Conservation (phyloP, 139 green algal genomes). For the Coelastrella sp. region DNA sequence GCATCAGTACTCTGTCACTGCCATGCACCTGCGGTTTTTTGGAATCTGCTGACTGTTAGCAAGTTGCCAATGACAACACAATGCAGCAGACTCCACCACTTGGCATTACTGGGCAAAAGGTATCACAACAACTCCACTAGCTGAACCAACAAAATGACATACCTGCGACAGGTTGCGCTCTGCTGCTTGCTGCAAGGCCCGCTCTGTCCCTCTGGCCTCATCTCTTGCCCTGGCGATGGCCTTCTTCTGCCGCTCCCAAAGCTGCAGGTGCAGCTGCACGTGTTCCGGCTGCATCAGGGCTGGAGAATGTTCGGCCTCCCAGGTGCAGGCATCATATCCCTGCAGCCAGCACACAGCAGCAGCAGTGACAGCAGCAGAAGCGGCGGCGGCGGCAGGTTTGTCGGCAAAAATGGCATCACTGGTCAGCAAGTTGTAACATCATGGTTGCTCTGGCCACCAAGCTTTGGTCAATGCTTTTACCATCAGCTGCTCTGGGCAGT, state of each 20-base stretch:
- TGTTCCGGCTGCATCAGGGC: constrained; percentile 64
- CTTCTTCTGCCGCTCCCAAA: constrained; percentile 77
- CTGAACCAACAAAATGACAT: neutral
- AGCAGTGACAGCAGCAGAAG: neutral
- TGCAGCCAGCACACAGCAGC: constrained; percentile 38
- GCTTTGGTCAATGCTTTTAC: no score
- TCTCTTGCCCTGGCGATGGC: constrained; percentile 58
- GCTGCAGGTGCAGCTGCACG: constrained; percentile 66
- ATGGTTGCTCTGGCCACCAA: no score
- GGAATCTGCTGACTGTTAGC: no score
- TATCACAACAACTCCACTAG: neutral
- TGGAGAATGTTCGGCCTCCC: constrained; percentile 68
- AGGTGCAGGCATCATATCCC: constrained; percentile 87
- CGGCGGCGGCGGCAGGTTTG: no score
- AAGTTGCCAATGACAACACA: no score
- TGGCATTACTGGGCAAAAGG: neutral
- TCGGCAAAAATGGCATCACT: no score
- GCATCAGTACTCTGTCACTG: no score
- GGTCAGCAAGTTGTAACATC: no score
- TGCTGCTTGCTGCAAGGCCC: neutral
- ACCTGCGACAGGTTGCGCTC: neutral
- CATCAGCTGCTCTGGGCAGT: no score
- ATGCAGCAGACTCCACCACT: no score
- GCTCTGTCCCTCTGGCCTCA: constrained; percentile 7
- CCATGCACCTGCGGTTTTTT: no score